phyloP scores from a whole-genome alignment of 2,329 filamentous ascomycete species.

The Sclerotinia spermophila region DNA sequence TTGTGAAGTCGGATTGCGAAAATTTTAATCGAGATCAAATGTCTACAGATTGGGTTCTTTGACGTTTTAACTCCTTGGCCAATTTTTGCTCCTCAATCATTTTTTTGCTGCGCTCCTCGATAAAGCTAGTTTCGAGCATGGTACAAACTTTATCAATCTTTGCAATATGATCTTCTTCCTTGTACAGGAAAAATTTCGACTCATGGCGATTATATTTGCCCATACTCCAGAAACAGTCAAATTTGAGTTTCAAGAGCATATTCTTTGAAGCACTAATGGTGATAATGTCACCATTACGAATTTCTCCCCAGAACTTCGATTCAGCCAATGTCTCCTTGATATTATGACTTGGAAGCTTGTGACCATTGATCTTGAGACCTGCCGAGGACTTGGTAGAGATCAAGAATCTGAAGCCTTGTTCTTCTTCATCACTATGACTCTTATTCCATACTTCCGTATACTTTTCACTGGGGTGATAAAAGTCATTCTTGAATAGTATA shows the following conservation, averaged over 20 bases:
- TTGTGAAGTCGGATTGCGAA: neutral
- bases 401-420: constrained; percentile 54
- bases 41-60: neutral
- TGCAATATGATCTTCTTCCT: constrained; percentile 9
- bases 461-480: constrained; percentile 50
- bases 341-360: constrained; percentile 56
- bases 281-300: constrained; percentile 75
- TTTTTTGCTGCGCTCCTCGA: neutral
- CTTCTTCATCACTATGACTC: constrained; percentile 32
- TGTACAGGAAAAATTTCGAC: constrained; percentile 24
- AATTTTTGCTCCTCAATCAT: neutral
- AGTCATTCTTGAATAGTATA: constrained; percentile 66
- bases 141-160: neutral
- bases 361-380: constrained; percentile 74
- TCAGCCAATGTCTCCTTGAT: constrained; percentile 50
- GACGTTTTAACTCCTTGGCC: constrained; percentile 1
- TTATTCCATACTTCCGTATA: constrained; percentile 15
- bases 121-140: neutral
- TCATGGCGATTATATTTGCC: constrained; percentile 27
- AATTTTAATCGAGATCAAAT: neutral
- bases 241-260: constrained; percentile 34
- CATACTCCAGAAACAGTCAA: constrained; percentile 36
- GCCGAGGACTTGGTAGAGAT: constrained; percentile 75
- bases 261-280: constrained; percentile 55
- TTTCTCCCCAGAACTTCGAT: constrained; percentile 57